Base-by-base conservation (phyloP, 768 basidiomycete species). In the Mycena venus region DNA sequence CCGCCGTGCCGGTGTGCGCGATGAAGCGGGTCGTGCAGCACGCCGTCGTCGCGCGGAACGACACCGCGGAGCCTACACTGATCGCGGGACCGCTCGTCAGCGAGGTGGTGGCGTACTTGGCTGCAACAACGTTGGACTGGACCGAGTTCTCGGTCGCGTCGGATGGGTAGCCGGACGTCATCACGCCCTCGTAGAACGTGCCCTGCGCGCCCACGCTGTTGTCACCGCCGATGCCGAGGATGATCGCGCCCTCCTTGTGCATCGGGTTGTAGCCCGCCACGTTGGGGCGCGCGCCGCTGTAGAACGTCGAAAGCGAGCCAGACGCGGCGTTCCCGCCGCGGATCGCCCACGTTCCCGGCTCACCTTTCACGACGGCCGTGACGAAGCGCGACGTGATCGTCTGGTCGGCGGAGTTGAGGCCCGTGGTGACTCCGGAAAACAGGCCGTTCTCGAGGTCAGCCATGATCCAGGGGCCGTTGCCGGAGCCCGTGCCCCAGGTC, bases 221-320 rank as follows among this genome's bases (percentile, higher is more conserved):
- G 68, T 70, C 68, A 34, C 68, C 68, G 19, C 68, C 68, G 34
- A 62, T 70, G 12, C 68, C 68, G 58, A 70, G 73, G 44, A 75
- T 75, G 62, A 75, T 75, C 7, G 73, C 68, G 32, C 73, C 73
- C 68, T 75, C 73, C 64, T 75, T 75, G 25, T 36, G 27, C 73
- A 75, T 75, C 51, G 73, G 73, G 62, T 75, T 75, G 49, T 75
- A 75, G 49, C 73, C 73, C 55, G 66, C 4, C 31, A 27, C 47
- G 38, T 21, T 60, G 51, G 73, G 68, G 29, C 73, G 73, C 55
- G 42, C 36, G 42, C 73, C 73, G 62, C 68, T 71, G 56, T 56
- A 75, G 63, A 59, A 75, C 19, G 73, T 75, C 61, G 73, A 56
- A 12, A 73, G 59, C 21, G 53, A 12, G 65, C 72, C 72, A 17